Evolutionary conservation across 2,329 filamentous ascomycete species (phyloP).

Genomic region (Coniella vitis): DNA sequence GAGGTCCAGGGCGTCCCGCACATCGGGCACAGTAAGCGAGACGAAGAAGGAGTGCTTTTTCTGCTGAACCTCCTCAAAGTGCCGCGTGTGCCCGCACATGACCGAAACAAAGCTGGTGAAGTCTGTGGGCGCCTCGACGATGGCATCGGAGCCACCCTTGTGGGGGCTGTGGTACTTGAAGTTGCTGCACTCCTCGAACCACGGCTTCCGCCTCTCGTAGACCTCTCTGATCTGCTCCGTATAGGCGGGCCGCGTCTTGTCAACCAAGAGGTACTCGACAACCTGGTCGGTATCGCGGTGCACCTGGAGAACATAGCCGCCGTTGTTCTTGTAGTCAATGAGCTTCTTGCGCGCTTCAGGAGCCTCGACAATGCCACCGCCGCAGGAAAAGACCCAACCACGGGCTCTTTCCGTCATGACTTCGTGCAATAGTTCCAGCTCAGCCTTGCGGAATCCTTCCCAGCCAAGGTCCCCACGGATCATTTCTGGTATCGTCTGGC

Average conservation of each 20-base stretch:
- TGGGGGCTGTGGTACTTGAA: slow-evolving; percentile 84
- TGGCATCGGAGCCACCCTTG: slow-evolving; percentile 32
- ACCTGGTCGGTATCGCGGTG: slow-evolving; percentile 83
- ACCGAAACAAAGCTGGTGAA: slow-evolving; percentile 67
- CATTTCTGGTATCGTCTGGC: slow-evolving; percentile 78
- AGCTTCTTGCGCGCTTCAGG: slow-evolving; percentile 73
- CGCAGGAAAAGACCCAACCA: slow-evolving; percentile 84
- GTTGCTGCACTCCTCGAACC: slow-evolving; percentile 91
- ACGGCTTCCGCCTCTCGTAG: slow-evolving; percentile 80
- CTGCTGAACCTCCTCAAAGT: slow-evolving; percentile 47
- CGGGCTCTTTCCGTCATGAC: slow-evolving; percentile 68
- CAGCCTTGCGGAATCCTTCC: slow-evolving; percentile 79
- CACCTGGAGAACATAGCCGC: slow-evolving; percentile 80
- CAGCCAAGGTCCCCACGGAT: slow-evolving; percentile 68
- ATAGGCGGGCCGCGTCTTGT: slow-evolving; percentile 88
- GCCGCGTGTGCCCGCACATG: slow-evolving; percentile 57
- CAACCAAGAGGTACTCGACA: slow-evolving; percentile 78
- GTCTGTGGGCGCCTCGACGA: slow-evolving; percentile 51
- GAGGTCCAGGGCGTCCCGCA: slow-evolving; percentile 55
- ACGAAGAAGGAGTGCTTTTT: slow-evolving; percentile 86
- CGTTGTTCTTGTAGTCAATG: slow-evolving; percentile 61
- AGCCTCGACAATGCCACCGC: slow-evolving; percentile 86
- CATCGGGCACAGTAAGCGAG: slow-evolving; percentile 74
- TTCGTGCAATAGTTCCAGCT: slow-evolving; percentile 66
- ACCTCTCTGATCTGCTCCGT: slow-evolving; percentile 88